Conservation (phyloP, 2,329 filamentous ascomycete species). For the Neonectria ditissima region DNA sequence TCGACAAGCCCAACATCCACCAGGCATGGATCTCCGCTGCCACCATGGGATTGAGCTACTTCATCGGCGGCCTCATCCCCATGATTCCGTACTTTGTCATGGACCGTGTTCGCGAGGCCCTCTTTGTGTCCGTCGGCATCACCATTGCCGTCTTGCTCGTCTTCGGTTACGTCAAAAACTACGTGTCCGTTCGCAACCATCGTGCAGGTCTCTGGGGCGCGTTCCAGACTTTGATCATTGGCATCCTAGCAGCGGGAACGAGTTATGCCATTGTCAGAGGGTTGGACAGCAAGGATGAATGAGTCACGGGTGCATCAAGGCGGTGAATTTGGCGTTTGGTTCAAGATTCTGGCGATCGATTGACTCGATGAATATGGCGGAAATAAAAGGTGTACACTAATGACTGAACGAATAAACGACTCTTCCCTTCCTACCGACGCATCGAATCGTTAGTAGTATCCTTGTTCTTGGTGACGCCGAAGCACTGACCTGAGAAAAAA, state of each 20-base stretch:
- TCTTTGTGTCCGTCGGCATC: constrained; percentile 70
- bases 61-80: constrained; percentile 77
- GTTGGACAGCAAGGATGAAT: constrained; percentile 56
- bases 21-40: constrained; percentile 67
- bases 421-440: constrained; percentile 16
- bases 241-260: constrained; percentile 73
- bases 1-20: constrained; percentile 58
- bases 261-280: constrained; percentile 72
- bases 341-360: not conserved
- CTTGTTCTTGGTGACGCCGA: constrained; percentile 22
- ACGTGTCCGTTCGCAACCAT: constrained; percentile 63
- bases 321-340: constrained; percentile 17
- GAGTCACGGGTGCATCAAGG: not conserved
- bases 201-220: constrained; percentile 68
- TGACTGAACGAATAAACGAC: constrained; percentile 24
- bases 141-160: constrained; percentile 70
- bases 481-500: constrained; percentile 47
- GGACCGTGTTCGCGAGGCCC: constrained; percentile 56
- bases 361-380: too few relatives aligned
- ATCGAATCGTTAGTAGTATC: constrained; percentile 44
- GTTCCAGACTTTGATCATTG: constrained; percentile 73
- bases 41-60: constrained; percentile 76
- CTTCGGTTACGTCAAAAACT: constrained; percentile 76
- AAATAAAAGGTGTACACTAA: constrained; percentile 12
- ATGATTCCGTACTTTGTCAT: constrained; percentile 77